phyloP scores from a whole-genome alignment of 2,329 filamentous ascomycete species.

The Fusarium denticulatum region DNA sequence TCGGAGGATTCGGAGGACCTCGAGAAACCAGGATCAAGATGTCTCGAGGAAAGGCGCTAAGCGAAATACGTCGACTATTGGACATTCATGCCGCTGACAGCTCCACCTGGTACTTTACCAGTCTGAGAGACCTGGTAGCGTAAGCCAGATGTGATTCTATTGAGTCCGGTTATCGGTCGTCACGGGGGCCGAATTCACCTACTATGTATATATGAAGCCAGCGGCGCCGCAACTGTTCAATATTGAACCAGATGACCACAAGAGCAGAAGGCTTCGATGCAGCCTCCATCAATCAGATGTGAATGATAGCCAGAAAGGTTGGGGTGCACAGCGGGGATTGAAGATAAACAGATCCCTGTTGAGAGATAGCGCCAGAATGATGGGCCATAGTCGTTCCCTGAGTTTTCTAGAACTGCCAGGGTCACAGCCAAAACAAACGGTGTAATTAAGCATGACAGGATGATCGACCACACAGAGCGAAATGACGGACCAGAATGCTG shows the following conservation, averaged over 20 bases:
- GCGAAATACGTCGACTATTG: constrained; percentile 23
- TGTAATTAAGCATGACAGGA: constrained; percentile 39
- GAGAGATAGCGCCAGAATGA: constrained; percentile 6
- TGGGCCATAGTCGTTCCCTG: constrained; percentile 29
- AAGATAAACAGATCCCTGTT: constrained; percentile 12
- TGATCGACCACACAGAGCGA: constrained; percentile 19
- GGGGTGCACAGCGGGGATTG: constrained; percentile 9
- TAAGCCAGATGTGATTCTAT: constrained; percentile 10
- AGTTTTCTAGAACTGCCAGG: constrained; percentile 37
- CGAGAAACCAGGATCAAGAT: constrained; percentile 19
- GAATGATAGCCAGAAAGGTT: constrained; percentile 7
- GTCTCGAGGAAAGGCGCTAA: constrained; percentile 23
- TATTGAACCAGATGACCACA: constrained; percentile 2
- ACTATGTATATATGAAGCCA: not conserved
- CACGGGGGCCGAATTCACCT: not conserved
- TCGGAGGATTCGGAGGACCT: constrained; percentile 33
- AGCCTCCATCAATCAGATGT: not conserved
- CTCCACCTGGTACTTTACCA: constrained; percentile 27
- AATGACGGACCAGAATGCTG: constrained; percentile 15
- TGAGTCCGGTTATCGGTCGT: not conserved
- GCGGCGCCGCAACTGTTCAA: not conserved
- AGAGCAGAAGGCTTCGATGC: not conserved
- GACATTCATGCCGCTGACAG: constrained; percentile 24
- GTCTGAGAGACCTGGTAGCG: constrained; percentile 4
- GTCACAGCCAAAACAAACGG: constrained; percentile 28